Base-by-base conservation (phyloP, 2,329 filamentous ascomycete genomes). In the Alternaria novae-zelandiae region DNA sequence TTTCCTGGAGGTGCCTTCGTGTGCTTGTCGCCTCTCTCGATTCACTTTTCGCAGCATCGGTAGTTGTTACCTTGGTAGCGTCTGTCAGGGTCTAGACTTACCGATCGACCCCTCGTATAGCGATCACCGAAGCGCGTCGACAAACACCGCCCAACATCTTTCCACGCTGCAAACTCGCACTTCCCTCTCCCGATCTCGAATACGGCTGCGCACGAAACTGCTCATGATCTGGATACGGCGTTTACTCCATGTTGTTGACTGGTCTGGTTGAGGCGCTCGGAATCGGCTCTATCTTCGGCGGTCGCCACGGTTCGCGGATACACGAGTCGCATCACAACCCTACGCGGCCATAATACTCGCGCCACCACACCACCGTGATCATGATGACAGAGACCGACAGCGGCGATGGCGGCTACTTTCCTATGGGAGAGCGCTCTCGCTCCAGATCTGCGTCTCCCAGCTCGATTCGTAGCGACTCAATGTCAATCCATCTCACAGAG, bases 401-500 rank as follows among this genome's bases (percentile, higher is more conserved):
- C 50, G 30, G 26, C 49, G 69, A 71, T n/a, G 59, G 61, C 44
- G 70, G 74, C 4, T 79, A 79, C 64, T 80, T 80, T 63, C 67
- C 66, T 54, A 58, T 75, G 61, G 64, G 49, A 28, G 65, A 69
- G 47, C 65, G 71, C 43, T 50, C 66, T 13, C 65, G 71, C 43
- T 50, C 66, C 15, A 55, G 67, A 44, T 66, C 69, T 17, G 73
- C 68, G 23, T 73, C 74, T n/a, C 73, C 76, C 8, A 68, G 66
- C 50, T 79, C 75, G 15, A 71, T 73, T 61, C 73, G 66, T 51
- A 78, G 78, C 71, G 76, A 75, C 49, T 66, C 74, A 12, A 61
- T 80, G 57, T 75, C 76, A 9, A 70, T 78, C 47, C 70, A 72
- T 17, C 56, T 79, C 45, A 68, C 69, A 3, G 66, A 74, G 36